A percentile compares a stretch with the other conserved stretches of the same genome.
Conservation (phyloP, 179 eudicot species). For the Nepenthes alata region DNA sequence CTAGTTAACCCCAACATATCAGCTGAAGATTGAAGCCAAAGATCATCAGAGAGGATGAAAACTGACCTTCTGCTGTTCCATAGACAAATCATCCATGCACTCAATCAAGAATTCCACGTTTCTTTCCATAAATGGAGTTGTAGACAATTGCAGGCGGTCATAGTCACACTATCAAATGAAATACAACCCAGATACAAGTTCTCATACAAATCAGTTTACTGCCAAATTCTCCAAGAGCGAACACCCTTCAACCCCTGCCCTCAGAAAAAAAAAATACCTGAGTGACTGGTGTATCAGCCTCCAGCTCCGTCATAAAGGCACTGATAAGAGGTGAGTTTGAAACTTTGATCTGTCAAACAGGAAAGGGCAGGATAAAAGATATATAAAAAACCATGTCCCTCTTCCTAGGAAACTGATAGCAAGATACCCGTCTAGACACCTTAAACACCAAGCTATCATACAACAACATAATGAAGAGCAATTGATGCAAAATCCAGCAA, state of each 20-base stretch:
- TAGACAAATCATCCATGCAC: slow-evolving; percentile 87
- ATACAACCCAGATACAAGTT: slow-evolving; percentile 11
- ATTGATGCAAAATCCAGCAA: too few species aligned
- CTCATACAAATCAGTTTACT: not conserved
- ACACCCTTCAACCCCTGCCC: too few species aligned
- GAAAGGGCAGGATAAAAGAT: slow-evolving; percentile 2
- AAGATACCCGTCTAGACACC: not conserved
- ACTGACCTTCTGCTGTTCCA: slow-evolving; percentile 79
- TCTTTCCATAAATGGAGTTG: slow-evolving; percentile 84
- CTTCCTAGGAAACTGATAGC: not conserved
- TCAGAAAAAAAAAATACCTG: slow-evolving; percentile 34
- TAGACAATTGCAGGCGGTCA: slow-evolving; percentile 73
- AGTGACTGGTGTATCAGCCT: slow-evolving; percentile 77
- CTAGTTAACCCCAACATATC: not conserved
- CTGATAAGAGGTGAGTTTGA: slow-evolving; percentile 93
- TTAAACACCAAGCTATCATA: not conserved
- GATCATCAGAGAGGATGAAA: not conserved
- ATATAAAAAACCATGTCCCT: not conserved
- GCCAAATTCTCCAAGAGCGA: not conserved
- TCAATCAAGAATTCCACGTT: slow-evolving; percentile 83
- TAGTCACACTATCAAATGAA: slow-evolving; percentile 55
- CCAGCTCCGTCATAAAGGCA: slow-evolving; percentile 88
- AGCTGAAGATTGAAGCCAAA: not conserved
- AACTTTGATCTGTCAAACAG: slow-evolving; percentile 65
- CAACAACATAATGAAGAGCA: not conserved